Percentiles rank a stretch among this genome's conserved stretches.
phyloP scores from a whole-genome alignment of 371 early-diverging fungal genomes.

The Mortierella polycephala region DNA sequence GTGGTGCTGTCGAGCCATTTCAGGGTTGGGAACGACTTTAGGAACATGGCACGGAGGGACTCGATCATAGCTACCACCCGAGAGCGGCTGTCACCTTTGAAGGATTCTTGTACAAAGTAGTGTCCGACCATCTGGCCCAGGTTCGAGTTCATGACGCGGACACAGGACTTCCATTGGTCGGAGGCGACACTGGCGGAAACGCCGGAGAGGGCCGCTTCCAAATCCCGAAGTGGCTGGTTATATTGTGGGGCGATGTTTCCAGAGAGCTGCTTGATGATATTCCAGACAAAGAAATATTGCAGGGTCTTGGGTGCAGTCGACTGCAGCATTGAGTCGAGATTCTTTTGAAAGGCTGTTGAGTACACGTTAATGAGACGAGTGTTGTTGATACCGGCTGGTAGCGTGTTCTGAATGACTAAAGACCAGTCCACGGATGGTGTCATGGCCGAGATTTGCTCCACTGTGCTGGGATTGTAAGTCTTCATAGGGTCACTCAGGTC shows the following conservation, averaged over 20 bases:
- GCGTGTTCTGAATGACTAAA: conserved; percentile 31
- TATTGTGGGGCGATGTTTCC: conserved; percentile 6
- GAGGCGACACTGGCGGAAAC: no score
- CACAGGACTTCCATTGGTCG: conserved; percentile 34
- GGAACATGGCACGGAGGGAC: conserved; percentile 54
- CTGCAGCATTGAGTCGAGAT: conserved; percentile 39
- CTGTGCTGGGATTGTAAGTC: conserved; percentile 48
- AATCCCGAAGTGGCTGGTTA: no score
- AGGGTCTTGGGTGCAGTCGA: conserved; percentile 27
- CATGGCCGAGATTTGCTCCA: conserved; percentile 40
- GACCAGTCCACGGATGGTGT: conserved; percentile 58
- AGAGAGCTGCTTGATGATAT: conserved; percentile 16
- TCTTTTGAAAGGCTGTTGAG: conserved; percentile 39
- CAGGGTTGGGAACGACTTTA: conserved; percentile 50
- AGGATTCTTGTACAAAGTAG: conserved; percentile 55
- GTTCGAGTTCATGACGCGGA: conserved; percentile 41
- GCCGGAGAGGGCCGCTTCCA: no score
- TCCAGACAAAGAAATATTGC: conserved; percentile 56
- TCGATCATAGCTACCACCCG: conserved; percentile 48
- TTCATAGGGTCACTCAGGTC: conserved; percentile 12
- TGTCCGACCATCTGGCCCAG: conserved; percentile 65
- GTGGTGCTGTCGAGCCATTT: conserved; percentile 65
- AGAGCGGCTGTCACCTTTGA: conserved; percentile 47
- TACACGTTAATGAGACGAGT: conserved; percentile 37
- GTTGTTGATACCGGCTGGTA: conserved; percentile 34